These are phyloP conservation scores for Dictyostelium intermedium DNA, from an alignment of 78 protist genomes.

Conservation along the genomic window DNA sequence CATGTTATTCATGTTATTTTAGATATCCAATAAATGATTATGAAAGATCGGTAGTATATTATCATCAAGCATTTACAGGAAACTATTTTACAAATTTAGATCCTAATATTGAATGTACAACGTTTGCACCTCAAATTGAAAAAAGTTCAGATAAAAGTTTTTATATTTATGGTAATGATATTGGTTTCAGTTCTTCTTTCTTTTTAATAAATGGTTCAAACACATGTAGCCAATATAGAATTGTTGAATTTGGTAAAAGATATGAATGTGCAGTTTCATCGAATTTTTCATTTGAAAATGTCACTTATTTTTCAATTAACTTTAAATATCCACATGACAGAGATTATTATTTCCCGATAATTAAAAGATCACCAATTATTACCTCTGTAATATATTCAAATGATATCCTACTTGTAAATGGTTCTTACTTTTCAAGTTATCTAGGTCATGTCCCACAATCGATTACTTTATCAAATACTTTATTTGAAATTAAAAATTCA, in stretches of 20 bases:
- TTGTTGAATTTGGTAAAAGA: neutral
- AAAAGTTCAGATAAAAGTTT: neutral
- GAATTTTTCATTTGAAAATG: neutral
- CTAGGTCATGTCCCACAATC: neutral
- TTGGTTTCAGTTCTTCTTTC: too few species aligned
- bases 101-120: neutral
- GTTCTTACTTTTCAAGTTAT: neutral
- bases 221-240: neutral
- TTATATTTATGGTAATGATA: neutral
- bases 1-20: neutral
- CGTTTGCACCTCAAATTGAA: neutral
- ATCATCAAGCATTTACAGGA: neutral
- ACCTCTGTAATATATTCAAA: neutral
- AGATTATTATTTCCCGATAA: neutral
- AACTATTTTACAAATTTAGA: neutral
- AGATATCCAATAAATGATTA: neutral
- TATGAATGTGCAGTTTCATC: neutral
- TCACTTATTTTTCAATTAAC: neutral
- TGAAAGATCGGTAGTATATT: too few species aligned
- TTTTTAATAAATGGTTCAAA: neutral
- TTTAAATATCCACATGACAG: neutral
- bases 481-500: neutral
- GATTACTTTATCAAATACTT: neutral
- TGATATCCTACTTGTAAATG: neutral
- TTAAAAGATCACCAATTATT: neutral